Percentiles rank a stretch among this genome's conserved stretches.
Evolutionary conservation across 164 flowering plant species (phyloP).

Genomic region (Amborella trichopoda): DNA sequence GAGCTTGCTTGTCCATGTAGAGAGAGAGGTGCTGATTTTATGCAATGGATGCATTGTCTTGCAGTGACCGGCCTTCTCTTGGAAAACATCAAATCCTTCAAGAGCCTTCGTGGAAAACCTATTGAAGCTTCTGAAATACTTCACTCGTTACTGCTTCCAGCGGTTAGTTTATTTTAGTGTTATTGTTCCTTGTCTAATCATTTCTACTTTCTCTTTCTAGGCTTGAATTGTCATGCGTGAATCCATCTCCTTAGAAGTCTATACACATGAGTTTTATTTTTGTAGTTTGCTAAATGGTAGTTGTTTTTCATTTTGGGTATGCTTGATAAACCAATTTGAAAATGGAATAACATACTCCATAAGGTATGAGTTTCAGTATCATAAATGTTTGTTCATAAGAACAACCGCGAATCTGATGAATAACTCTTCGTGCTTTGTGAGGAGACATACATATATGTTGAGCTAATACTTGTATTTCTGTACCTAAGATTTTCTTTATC

Average conservation of each 20-base stretch:
- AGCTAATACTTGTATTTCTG: too few species aligned
- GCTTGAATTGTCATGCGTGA: not conserved
- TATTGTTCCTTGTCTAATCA: not conserved
- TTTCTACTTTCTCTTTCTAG: not conserved
- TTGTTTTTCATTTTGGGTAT: not conserved
- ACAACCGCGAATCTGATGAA: not conserved
- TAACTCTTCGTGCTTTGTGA: too few species aligned
- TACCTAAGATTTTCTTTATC: too few species aligned
- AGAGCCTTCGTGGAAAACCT: conserved; percentile 34
- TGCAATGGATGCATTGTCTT: conserved; percentile 97
- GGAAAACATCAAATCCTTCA: conserved; percentile 52
- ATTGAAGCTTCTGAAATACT: conserved; percentile 57
- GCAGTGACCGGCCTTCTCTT: conserved; percentile 66
- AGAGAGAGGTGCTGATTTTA: conserved; percentile 81
- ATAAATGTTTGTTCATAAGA: conserved; percentile 1
- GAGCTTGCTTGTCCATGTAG: conserved; percentile 91
- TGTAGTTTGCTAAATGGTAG: too few species aligned
- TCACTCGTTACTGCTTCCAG: conserved; percentile 77
- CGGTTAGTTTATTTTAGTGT: conserved; percentile 27
- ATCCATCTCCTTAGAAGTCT: too few species aligned
- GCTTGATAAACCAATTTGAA: not conserved
- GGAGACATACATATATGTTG: too few species aligned
- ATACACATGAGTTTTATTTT: too few species aligned
- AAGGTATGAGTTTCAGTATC: conserved; percentile 2
- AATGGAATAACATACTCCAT: not conserved